Conservation (phyloP, 352 stramenopile species). For the Elongisporangium anandrum region DNA sequence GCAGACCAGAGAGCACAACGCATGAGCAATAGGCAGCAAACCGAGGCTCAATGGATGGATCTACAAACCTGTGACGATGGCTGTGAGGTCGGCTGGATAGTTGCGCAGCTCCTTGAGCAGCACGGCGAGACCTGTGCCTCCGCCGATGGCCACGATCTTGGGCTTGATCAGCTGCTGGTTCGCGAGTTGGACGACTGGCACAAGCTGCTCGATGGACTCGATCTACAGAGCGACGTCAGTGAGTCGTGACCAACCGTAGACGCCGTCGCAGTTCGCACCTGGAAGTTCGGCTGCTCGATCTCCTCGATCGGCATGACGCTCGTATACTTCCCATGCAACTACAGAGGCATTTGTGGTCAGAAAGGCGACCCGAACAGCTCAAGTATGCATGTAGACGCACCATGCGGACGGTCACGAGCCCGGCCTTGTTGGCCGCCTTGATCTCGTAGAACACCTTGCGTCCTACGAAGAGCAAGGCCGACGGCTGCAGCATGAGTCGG, state of each 20-base stretch:
- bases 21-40: neutral
- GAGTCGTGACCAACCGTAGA: neutral
- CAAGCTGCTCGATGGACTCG: constrained; percentile 68
- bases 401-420: constrained; percentile 75
- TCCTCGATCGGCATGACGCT: constrained; percentile 84
- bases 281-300: constrained; percentile 75
- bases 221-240: constrained; percentile 56
- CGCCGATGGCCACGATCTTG: constrained; percentile 82
- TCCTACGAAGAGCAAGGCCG: constrained; percentile 77
- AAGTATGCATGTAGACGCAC: constrained; percentile 18
- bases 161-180: constrained; percentile 76
- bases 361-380: neutral
- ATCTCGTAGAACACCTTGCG: constrained; percentile 87
- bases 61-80: constrained; percentile 64
- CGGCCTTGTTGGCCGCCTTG: constrained; percentile 77
- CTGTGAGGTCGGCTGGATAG: constrained; percentile 82
- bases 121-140: constrained; percentile 75
- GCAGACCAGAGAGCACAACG: neutral
- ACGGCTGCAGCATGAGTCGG: constrained; percentile 58
- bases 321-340: constrained; percentile 83
- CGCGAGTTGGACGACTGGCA: constrained; percentile 68
- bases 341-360: constrained; percentile 1
- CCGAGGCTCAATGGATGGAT: neutral
- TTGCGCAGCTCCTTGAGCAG: constrained; percentile 81
- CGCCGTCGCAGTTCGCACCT: constrained; percentile 21